These are phyloP conservation scores for Leishmania tarentolae DNA, from an alignment of 208 protist species.

Conservation along the genomic window DNA sequence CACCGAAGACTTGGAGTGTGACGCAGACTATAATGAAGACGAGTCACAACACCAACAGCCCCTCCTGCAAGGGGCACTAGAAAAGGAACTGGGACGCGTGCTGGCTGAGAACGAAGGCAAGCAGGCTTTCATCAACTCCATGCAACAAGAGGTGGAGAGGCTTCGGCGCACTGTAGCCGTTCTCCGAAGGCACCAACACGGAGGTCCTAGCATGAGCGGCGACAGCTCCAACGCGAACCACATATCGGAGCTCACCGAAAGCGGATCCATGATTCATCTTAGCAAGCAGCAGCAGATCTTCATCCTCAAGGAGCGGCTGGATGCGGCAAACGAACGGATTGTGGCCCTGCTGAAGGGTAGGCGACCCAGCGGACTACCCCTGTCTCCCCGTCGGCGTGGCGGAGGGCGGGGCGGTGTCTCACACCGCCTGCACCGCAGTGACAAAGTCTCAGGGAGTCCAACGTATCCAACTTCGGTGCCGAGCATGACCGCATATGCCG, in stretches of 20 bases:
- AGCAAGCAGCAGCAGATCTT: slow-evolving; percentile 88
- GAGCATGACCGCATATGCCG: not conserved
- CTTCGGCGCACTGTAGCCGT: slow-evolving; percentile 47
- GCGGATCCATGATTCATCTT: slow-evolving; percentile 46
- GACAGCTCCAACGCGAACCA: not conserved
- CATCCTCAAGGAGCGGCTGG: slow-evolving; percentile 77
- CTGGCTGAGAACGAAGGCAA: slow-evolving; percentile 58
- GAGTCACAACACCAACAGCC: slow-evolving; percentile 31
- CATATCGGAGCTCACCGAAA: slow-evolving; percentile 37
- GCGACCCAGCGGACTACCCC: not conserved
- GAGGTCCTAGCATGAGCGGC: not conserved
- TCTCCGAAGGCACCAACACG: slow-evolving; percentile 29
- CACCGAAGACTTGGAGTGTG: not conserved
- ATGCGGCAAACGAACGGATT: slow-evolving; percentile 65
- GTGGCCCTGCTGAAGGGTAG: slow-evolving; percentile 26
- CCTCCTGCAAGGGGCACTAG: slow-evolving; percentile 41
- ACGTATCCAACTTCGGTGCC: not conserved
- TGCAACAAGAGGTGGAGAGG: slow-evolving; percentile 50
- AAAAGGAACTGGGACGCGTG: slow-evolving; percentile 60
- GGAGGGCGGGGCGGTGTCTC: not conserved
- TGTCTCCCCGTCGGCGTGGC: slow-evolving; percentile 7
- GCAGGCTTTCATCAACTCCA: slow-evolving; percentile 26
- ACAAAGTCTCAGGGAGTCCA: not conserved
- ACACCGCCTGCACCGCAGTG: not conserved
- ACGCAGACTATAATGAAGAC: slow-evolving; percentile 36